A percentile compares a stretch with the other conserved stretches of the same genome.
Evolutionary conservation across 495 filamentous ascomycete species (phyloP).

Genomic region (Penicillium silybi): DNA sequence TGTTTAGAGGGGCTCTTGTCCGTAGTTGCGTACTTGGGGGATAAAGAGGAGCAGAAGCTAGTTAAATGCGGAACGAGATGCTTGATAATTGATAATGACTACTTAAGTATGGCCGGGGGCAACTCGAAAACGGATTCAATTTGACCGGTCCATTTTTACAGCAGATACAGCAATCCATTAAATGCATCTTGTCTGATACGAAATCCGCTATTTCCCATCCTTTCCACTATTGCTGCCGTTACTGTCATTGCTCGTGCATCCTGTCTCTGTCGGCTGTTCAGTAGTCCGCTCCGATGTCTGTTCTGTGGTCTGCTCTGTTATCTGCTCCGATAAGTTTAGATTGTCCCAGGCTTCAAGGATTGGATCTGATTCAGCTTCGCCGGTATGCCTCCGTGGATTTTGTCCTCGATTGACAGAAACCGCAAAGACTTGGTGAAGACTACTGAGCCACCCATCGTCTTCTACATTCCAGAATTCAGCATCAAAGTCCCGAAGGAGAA

Average conservation of each 20-base stretch:
- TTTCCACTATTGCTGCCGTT: background rate
- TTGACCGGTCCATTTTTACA: background rate
- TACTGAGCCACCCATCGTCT: slow-evolving; percentile 11
- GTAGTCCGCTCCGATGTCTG: background rate
- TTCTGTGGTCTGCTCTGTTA: background rate
- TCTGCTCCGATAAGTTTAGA: background rate
- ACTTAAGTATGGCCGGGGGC: background rate
- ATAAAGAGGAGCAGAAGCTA: too few relatives aligned
- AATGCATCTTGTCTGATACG: background rate
- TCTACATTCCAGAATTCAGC: slow-evolving; percentile 3
- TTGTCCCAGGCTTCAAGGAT: background rate
- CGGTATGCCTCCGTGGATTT: background rate
- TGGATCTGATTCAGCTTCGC: background rate
- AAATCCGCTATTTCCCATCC: background rate
- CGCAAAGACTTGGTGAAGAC: slow-evolving; percentile 17
- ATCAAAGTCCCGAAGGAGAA: slow-evolving; percentile 13
- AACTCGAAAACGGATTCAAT: background rate
- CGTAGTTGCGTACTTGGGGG: too few relatives aligned
- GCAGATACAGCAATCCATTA: background rate
- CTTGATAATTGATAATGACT: background rate
- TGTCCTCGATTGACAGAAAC: background rate
- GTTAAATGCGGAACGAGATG: too few relatives aligned
- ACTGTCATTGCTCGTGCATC: background rate
- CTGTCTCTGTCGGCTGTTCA: background rate
- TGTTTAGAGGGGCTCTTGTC: too few relatives aligned